Base-by-base conservation (phyloP, 805 yeast species). In the Myxozyma melibiosi region DNA sequence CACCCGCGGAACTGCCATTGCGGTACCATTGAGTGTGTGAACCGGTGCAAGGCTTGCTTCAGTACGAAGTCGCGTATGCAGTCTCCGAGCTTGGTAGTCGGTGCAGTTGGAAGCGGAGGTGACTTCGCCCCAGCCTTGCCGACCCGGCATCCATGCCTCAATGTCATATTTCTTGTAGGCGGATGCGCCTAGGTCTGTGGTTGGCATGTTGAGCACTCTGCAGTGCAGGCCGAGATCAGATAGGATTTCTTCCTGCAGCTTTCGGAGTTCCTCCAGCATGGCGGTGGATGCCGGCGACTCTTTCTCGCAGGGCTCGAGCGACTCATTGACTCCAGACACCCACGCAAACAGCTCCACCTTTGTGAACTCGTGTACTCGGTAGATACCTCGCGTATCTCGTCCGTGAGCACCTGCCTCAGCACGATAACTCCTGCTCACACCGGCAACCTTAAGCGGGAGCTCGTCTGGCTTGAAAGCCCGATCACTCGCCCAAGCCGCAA, bases 361-460 rank as follows among this genome's bases (percentile, higher is more conserved):
- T 9, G 96, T 88, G 71, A 94, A 94, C 73, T 94, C 99, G 69
- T 94, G 99, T 24, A 94, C 97, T 41, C 99, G 76, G 66, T 94
- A 94, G 1, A 94, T 75, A 0, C 99, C 99, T 65, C 85, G 84
- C 0, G 97, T 90, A 64, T 90, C 97, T 63, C 82, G 82, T 1
- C 99, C 99, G 54, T 96, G 80, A 1, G 98, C 94, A 1, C 98
- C 99, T 0, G 99, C 99, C 70, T 94, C 99, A 0, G 97, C 96
- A 61, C 99, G 78, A 68, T 84, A 94, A 61, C 96, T 83, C 62
- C 97, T 78, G 52, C 95, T 86, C 1, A 90, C 78, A 0, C 97
- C 99, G 11, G 84, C 94, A 28, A 81, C 75, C 65, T 81, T 84
- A 13, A 75, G 62, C 0, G 95, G 90, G 4, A 82, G 73, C 0